These are phyloP conservation scores for Sporothrix protearum DNA, from an alignment of 2,329 filamentous ascomycete genomes.

Conservation along the genomic window DNA sequence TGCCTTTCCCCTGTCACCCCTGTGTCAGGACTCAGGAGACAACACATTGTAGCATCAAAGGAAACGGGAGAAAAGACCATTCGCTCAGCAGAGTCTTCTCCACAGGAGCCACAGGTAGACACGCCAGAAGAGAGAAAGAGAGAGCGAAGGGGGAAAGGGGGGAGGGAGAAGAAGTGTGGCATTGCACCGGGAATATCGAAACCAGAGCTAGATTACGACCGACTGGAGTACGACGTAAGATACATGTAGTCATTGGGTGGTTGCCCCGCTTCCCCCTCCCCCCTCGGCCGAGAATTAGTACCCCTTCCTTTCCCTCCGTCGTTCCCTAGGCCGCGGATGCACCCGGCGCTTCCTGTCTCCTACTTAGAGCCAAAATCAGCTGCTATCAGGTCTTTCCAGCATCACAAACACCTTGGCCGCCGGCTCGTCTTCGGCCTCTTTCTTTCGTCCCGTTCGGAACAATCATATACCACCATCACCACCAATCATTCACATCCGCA, in stretches of 20 bases:
- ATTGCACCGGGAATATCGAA: neutral
- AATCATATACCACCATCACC: neutral
- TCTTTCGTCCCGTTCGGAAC: no score
- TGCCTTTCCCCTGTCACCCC: no score
- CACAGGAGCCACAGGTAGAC: neutral
- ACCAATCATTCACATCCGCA: neutral
- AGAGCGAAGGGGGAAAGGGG: neutral
- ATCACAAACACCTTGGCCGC: neutral
- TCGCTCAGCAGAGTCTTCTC: neutral
- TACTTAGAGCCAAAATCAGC: conserved; percentile 1
- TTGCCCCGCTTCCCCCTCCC: neutral
- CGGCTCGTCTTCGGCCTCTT: neutral
- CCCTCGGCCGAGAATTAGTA: neutral
- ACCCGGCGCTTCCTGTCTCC: conserved; percentile 6
- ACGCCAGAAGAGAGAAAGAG: neutral
- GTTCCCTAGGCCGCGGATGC: conserved; percentile 1
- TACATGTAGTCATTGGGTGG: neutral
- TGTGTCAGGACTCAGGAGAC: neutral
- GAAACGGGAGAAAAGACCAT: neutral
- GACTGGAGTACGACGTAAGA: neutral
- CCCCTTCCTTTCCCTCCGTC: conserved; percentile 1
- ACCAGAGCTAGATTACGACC: neutral
- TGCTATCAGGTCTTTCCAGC: neutral
- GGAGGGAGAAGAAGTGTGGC: neutral
- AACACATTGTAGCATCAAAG: no score